These are phyloP conservation scores for Penicillium robsamsonii DNA, from an alignment of 495 filamentous ascomycete genomes.

Conservation along the genomic window DNA sequence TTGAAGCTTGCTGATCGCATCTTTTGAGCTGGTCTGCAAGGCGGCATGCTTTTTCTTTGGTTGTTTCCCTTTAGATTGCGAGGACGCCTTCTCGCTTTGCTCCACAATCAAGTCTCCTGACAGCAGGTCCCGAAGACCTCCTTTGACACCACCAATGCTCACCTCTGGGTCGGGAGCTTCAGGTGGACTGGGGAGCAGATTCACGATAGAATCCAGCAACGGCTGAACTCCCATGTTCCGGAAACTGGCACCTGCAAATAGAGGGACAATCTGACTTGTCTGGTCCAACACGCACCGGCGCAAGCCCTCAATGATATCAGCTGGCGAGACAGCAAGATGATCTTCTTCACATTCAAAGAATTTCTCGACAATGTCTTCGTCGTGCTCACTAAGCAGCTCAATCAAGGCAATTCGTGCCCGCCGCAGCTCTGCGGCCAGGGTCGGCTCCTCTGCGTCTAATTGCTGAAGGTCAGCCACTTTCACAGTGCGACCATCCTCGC, in stretches of 20 bases:
- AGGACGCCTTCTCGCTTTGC: conserved; percentile 34
- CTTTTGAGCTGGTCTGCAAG: conserved; percentile 40
- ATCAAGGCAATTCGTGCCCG: conserved; percentile 74
- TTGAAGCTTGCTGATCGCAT: conserved; percentile 64
- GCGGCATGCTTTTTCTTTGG: conserved; percentile 35
- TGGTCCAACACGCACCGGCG: conserved; percentile 62
- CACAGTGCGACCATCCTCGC: conserved; percentile 65
- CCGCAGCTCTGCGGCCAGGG: conserved; percentile 67
- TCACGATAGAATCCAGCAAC: conserved; percentile 80
- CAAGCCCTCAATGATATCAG: conserved; percentile 68
- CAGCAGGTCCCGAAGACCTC: conserved; percentile 51
- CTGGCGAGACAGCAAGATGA: conserved; percentile 60
- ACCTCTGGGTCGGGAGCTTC: conserved; percentile 80
- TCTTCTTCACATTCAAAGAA: conserved; percentile 77
- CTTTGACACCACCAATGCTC: conserved; percentile 56
- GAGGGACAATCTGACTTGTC: conserved; percentile 66
- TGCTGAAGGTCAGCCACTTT: conserved; percentile 49
- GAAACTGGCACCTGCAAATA: conserved; percentile 92
- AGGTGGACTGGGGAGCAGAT: conserved; percentile 78
- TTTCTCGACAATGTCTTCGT: conserved; percentile 79
- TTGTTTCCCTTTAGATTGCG: conserved; percentile 40
- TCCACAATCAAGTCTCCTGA: conserved; percentile 48
- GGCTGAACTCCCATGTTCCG: conserved; percentile 93
- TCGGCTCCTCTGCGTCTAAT: conserved; percentile 50
- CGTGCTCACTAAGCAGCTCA: conserved; percentile 81